Conservation (phyloP, 371 early-diverging fungal genomes). For the Rhizopus delemar region DNA sequence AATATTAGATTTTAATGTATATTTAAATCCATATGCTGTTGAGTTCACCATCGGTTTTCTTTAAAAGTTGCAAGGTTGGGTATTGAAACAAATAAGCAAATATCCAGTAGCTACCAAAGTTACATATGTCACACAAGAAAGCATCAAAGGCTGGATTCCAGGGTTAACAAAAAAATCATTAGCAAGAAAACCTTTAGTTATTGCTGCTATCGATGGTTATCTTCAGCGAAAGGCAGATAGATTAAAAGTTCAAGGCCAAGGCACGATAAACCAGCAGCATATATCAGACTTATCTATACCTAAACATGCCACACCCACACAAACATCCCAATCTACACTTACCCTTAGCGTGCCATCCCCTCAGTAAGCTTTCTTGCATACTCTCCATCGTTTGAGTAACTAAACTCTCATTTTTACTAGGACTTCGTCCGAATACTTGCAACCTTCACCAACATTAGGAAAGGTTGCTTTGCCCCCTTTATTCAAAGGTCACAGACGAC, state of each 20-base stretch:
- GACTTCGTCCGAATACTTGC: background rate
- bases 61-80: slow-evolving; percentile 59
- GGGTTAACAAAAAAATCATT: slow-evolving; percentile 66
- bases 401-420: background rate
- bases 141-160: slow-evolving; percentile 61
- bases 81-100: slow-evolving; percentile 56
- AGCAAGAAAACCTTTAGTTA: slow-evolving; percentile 63
- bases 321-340: background rate
- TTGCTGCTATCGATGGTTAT: slow-evolving; percentile 61
- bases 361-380: background rate
- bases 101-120: slow-evolving; percentile 63
- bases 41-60: background rate
- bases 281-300: background rate
- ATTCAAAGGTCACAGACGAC: background rate
- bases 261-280: background rate
- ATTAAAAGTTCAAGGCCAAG: slow-evolving; percentile 17
- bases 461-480: background rate
- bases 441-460: slow-evolving; percentile 10
- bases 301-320: background rate
- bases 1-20: slow-evolving; percentile 2
- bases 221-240: slow-evolving; percentile 61
- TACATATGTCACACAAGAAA: slow-evolving; percentile 55
- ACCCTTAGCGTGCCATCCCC: background rate
- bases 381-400: background rate
- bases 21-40: too few relatives aligned